Conservation (phyloP, 352 stramenopile genomes). For the Globisporangium camurandrum region DNA sequence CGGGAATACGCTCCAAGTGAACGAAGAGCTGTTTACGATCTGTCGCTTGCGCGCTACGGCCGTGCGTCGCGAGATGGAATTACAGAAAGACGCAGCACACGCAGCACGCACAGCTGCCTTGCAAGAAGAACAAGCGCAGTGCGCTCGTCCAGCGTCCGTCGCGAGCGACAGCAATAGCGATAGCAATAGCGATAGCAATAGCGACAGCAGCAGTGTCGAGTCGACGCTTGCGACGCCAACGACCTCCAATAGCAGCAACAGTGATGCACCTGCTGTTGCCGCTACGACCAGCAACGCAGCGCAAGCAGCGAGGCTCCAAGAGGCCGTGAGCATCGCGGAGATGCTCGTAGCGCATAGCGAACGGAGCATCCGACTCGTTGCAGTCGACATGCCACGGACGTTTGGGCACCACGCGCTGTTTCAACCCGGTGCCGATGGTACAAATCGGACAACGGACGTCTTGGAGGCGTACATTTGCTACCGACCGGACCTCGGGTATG, state of each 20-base stretch:
- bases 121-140: neutral
- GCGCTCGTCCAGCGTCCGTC: no score
- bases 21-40: slow-evolving; percentile 79
- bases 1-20: slow-evolving; percentile 79
- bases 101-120: neutral
- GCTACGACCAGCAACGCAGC: slow-evolving; percentile 1
- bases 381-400: slow-evolving; percentile 80
- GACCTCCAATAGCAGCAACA: slow-evolving; percentile 7
- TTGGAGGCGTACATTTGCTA: slow-evolving; percentile 86
- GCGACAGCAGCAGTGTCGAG: slow-evolving; percentile 7
- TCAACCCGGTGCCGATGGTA: slow-evolving; percentile 61
- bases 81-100: slow-evolving; percentile 50
- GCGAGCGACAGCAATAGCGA: slow-evolving; percentile 1
- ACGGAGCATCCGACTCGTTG: slow-evolving; percentile 76
- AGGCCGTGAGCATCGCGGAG: slow-evolving; percentile 70
- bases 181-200: slow-evolving; percentile 7
- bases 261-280: neutral
- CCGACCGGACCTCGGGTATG: slow-evolving; percentile 75
- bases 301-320: slow-evolving; percentile 32
- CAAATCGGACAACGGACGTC: slow-evolving; percentile 66
- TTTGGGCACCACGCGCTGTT: slow-evolving; percentile 81
- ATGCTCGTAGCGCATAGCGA: slow-evolving; percentile 75
- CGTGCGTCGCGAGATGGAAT: slow-evolving; percentile 64
- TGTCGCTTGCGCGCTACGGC: slow-evolving; percentile 68
- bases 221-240: no score